Base-by-base conservation (phyloP, 331 rosid species). In the Phaseolus coccineus region DNA sequence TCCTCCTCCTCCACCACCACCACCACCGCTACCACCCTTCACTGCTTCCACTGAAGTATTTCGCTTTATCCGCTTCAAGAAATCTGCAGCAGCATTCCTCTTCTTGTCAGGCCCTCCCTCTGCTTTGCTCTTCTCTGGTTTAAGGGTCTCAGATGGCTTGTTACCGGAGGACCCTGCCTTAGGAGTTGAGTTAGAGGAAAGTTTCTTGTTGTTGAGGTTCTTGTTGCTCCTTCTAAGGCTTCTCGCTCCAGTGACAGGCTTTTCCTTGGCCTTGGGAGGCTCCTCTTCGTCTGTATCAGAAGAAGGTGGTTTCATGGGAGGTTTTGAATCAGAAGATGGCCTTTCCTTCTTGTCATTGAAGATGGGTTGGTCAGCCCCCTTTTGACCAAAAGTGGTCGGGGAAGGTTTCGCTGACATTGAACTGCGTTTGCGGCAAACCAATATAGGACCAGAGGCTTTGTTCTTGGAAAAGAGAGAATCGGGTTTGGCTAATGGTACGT, bases 21-120 rank as follows among this genome's bases (percentile, higher is more conserved):
- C 37, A 9, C 87, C 40, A 1, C 6, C 69, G 1, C 81, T 28
- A 4, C 85, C 75, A 48, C 84, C 77, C 61, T 73, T 90, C 52
- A 24, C 1, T 31, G 69, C 77, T 77, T 90, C 94, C 7, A 70
- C 79, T 0, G 90, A 82, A 12, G 87, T 82, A 40, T 84, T 87
- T 58, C 88, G 87, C 84, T 89, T 93, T n/a, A 93, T 89, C 83
- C 97, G 87, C 79, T 89, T 93, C 85, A 93, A 86, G 88, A 93
- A 93, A 83, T 91, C 94, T 0, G 90, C 97, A 0, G 96, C 97
- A 0, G 94, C 97, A 3, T 86, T 89, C 33, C 88, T 85, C 85
- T 89, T 93, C 78, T 89, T 91, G 75, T 89, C 94, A 30, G 80
- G 9, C 2, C 77, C 85, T 1, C 78, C 87, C 25, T 93, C 97